phyloP scores from a whole-genome alignment of 805 yeast genomes.

The Scheffersomyces coipomensis region DNA sequence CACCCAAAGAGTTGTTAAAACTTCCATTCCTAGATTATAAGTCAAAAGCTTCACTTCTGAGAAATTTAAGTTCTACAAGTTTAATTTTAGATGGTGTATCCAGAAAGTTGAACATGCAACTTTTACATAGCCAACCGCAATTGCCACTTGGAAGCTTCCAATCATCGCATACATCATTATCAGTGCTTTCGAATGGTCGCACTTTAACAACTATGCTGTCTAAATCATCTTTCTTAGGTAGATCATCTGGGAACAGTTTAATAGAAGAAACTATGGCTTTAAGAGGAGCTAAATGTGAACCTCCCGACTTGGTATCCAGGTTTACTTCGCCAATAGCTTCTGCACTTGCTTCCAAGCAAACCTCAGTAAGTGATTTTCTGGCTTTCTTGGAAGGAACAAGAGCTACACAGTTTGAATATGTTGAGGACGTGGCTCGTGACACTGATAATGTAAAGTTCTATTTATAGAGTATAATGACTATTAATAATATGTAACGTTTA shows the following conservation, averaged over 20 bases:
- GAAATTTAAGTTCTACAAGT: neutral
- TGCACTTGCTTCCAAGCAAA: neutral
- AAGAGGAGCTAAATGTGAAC: constrained; percentile 24
- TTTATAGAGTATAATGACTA: neutral
- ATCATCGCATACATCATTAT: neutral
- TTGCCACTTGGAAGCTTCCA: neutral
- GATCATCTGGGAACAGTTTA: neutral
- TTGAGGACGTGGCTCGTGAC: neutral
- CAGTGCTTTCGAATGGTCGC: neutral
- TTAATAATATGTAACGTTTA: no score
- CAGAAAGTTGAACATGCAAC: neutral
- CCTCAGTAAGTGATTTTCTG: neutral
- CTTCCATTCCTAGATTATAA: constrained; percentile 45
- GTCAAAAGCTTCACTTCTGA: neutral
- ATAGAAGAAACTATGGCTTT: constrained; percentile 12
- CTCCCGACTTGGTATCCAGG: constrained; percentile 25
- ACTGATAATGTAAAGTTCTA: constrained; percentile 1
- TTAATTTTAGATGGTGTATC: neutral
- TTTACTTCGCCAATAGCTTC: constrained; percentile 19
- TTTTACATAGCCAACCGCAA: neutral
- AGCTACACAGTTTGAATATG: neutral
- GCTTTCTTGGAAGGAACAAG: neutral
- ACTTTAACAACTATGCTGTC: neutral
- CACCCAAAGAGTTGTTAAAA: constrained; percentile 40
- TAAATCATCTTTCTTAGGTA: neutral